Base-by-base conservation (phyloP, 768 basidiomycete species). In the Amanita rimosa region DNA sequence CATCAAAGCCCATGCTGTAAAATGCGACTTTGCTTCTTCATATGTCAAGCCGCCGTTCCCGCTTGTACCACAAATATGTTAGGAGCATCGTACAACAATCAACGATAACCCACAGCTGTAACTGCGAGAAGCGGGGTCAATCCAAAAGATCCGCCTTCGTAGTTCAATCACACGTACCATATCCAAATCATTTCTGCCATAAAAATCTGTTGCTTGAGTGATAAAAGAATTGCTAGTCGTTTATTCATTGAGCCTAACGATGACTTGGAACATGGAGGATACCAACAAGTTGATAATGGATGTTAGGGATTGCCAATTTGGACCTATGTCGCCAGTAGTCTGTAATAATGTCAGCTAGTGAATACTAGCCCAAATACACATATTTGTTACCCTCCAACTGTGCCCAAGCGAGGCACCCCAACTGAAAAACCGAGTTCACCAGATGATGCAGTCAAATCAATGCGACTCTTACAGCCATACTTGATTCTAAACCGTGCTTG, bases 1-100 rank as follows among this genome's bases (percentile, higher is more conserved):
- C 76, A 81, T 75, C 37, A 85, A 61, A 13, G 81, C 81, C 82
- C 82, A 85, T 3, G 79, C 79, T 0, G 80, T 82, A 59, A 83
- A 84, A 56, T 85, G 82, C 1, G 79, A 74, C 61, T 83, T 83
- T 7, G 72, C 60, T 62, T 84, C 82, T 3, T 83, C 81, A 57
- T 66, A 73, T 0, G 76, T 72, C 17, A 84, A 58, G 26, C 70
- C 69, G 9, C 80, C 81, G 55, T 85, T 85, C n/a, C 82, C 82
- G 21, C 78, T 80, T 37, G 53, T 14, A 37, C 33, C 3, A 11
- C 21, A 52, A n/a, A 13, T 3, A 16, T 37, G 16, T 7, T 2
- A 37, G 17, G 3, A n/a, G 36, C 8, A 7, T 19, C 17, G n/a
- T 2, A 8, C 9, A 16, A 17, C 16, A 10, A 37, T 5, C 11